phyloP scores from a whole-genome alignment of 1,284 basidiomycete genomes.

The Malassezia furfur region DNA sequence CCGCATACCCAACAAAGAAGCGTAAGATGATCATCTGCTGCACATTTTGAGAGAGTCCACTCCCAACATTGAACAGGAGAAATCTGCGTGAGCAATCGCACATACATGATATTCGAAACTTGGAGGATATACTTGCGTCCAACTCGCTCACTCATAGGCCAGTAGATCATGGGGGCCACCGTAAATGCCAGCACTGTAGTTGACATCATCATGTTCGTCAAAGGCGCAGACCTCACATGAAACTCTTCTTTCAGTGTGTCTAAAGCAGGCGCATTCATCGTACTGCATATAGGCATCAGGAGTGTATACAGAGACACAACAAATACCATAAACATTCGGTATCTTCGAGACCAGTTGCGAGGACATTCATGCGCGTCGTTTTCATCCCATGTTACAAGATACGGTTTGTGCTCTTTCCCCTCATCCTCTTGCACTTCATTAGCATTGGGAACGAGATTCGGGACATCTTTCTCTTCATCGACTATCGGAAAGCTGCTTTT shows the following conservation, averaged over 20 bases:
- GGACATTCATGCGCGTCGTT: conserved; percentile 7
- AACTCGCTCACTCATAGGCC: conserved; percentile 8
- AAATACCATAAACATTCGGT: not conserved
- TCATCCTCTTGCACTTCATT: not conserved
- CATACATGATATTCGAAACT: conserved; percentile 5
- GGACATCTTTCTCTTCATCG: too few species aligned
- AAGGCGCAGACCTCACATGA: not conserved
- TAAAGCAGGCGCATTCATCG: conserved; percentile 9
- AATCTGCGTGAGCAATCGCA: not conserved
- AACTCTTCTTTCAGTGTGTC: not conserved
- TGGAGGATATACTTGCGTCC: conserved; percentile 14
- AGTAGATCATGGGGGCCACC: conserved; percentile 8
- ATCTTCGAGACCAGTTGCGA: not conserved
- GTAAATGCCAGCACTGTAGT: conserved; percentile 8
- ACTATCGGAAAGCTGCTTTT: not conserved
- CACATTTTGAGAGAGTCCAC: conserved; percentile 20
- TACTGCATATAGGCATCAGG: conserved; percentile 8
- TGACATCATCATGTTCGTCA: conserved; percentile 17
- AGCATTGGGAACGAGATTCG: not conserved
- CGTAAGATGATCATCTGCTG: conserved; percentile 27
- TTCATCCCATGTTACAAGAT: conserved; percentile 2
- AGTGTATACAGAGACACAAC: conserved; percentile 9
- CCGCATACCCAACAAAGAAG: conserved; percentile 38
- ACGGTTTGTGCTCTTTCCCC: not conserved
- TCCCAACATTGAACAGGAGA: conserved; percentile 17